Evolutionary conservation across 2,329 filamentous ascomycete species (phyloP).

Genomic region (Colletotrichum lupini): DNA sequence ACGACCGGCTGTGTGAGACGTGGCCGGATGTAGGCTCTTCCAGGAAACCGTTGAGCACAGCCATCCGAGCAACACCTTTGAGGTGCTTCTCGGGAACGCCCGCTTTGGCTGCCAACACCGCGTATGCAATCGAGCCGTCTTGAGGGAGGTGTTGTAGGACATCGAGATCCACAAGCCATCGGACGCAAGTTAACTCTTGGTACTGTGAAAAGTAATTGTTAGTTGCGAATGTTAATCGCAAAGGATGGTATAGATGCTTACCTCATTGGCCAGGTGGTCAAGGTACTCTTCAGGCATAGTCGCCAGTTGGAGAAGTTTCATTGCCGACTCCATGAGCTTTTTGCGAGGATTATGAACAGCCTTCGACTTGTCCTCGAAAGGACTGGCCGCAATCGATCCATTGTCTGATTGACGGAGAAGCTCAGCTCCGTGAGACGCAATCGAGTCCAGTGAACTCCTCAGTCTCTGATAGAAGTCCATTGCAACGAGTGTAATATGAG

Average conservation of each 20-base stretch:
- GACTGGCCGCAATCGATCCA: not conserved
- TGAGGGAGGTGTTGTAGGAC: conserved; percentile 35
- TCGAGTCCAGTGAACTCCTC: not conserved
- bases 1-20: conserved; percentile 47
- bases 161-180: conserved; percentile 27
- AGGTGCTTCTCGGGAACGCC: conserved; percentile 38
- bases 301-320: not conserved
- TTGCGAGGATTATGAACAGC: not conserved
- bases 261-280: not conserved
- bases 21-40: conserved; percentile 42
- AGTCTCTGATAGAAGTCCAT: conserved; percentile 13
- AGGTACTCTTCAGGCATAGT: not conserved
- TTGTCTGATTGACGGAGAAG: not conserved
- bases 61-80: conserved; percentile 47
- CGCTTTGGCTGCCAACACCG: conserved; percentile 28
- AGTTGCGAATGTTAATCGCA: not conserved
- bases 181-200: not conserved
- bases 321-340: conserved; percentile 14
- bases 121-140: conserved; percentile 29
- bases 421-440: not conserved
- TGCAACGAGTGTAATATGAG: not conserved
- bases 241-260: not conserved
- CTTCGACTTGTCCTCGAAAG: conserved; percentile 4
- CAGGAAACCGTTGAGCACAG: conserved; percentile 49
- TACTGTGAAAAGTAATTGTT: not conserved